These are phyloP conservation scores for Petrea volubilis DNA, from an alignment of 257 asterid genomes.

Conservation along the genomic window DNA sequence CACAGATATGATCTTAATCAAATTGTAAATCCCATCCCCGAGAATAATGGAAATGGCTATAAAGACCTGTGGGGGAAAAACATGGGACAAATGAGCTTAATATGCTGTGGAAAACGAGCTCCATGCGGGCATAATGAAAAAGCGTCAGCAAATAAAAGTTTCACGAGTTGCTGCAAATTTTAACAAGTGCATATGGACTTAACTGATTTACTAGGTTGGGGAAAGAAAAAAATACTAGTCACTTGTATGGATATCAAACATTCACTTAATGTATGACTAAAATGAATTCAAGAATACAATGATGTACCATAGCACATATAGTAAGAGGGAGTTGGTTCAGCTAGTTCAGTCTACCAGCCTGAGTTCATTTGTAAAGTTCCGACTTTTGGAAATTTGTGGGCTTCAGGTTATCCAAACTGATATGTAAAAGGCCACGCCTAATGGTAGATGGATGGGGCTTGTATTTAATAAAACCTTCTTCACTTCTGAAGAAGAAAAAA, in stretches of 20 bases:
- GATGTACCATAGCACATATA: background rate
- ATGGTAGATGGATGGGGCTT: background rate
- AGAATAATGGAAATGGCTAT: constrained; percentile 84
- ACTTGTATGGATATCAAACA: background rate
- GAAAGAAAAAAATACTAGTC: background rate
- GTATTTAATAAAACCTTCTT: constrained; percentile 3
- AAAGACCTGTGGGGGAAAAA: constrained; percentile 62
- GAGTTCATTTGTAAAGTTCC: no score
- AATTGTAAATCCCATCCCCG: constrained; percentile 95
- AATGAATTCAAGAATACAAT: background rate
- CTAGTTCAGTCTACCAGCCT: no score
- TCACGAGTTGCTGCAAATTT: no score
- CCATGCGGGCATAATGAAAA: background rate
- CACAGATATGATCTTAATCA: constrained; percentile 72
- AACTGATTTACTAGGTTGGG: background rate
- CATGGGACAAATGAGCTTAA: constrained; percentile 5
- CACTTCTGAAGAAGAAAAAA: constrained; percentile 13
- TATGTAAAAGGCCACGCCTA: background rate
- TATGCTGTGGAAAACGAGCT: background rate
- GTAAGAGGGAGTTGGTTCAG: no score
- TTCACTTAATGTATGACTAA: background rate
- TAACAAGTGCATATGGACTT: no score
- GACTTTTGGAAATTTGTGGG: no score
- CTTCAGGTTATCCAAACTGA: background rate
- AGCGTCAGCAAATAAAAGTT: background rate